These are phyloP conservation scores for Wilhelminamyces savonicus DNA, from an alignment of 805 yeast genomes.

Conservation along the genomic window DNA sequence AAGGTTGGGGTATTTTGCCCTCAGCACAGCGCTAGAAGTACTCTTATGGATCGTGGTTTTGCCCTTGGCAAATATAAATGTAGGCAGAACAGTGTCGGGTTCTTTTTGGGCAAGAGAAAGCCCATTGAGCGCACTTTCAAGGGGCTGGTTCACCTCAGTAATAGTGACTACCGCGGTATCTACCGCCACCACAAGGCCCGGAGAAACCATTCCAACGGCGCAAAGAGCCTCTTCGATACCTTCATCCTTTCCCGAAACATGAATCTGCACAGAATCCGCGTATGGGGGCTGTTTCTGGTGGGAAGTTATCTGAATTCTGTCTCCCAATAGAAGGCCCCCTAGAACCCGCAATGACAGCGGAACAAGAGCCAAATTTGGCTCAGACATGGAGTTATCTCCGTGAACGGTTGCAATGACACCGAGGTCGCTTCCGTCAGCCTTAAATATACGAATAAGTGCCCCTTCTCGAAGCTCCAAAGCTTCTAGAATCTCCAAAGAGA, in stretches of 20 bases:
- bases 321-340: constrained; percentile 42
- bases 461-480: constrained; percentile 43
- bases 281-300: constrained; percentile 34
- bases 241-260: constrained; percentile 2
- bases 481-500: constrained; percentile 40
- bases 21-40: constrained; percentile 7
- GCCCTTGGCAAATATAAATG: constrained; percentile 34
- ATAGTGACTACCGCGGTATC: too few relatives aligned
- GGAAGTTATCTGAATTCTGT: constrained; percentile 41
- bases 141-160: too few relatives aligned
- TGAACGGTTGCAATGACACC: constrained; percentile 42
- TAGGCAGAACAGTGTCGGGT: too few relatives aligned
- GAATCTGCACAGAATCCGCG: constrained; percentile 15
- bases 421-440: constrained; percentile 33
- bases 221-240: constrained; percentile 36
- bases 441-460: constrained; percentile 38
- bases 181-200: constrained; percentile 44
- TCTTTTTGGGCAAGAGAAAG: too few relatives aligned
- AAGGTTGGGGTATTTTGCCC: constrained; percentile 34
- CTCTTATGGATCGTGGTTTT: constrained; percentile 5
- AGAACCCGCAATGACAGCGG: constrained; percentile 21
- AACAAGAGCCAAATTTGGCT: constrained; percentile 21
- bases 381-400: constrained; percentile 24
- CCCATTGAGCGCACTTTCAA: too few relatives aligned
- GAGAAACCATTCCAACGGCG: constrained; percentile 56